Conservation (phyloP, 306 rosid genomes). For the Quercus alba region DNA sequence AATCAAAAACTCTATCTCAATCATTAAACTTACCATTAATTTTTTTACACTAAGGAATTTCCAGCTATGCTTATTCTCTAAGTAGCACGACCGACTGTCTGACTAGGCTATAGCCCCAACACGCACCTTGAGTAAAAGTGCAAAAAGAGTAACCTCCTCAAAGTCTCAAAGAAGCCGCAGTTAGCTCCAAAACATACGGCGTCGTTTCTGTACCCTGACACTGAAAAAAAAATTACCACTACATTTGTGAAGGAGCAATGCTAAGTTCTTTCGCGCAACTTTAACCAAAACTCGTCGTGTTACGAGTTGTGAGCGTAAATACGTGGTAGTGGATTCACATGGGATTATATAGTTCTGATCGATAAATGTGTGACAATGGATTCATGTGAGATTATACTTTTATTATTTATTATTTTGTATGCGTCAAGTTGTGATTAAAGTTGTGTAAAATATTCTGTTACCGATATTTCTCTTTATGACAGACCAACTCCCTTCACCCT, state of each 20-base stretch:
- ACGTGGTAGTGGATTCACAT: too few relatives aligned
- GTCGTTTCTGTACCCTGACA: not conserved
- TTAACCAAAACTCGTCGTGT: too few relatives aligned
- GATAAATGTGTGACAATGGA: too few relatives aligned
- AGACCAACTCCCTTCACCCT: not conserved
- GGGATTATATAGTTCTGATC: too few relatives aligned
- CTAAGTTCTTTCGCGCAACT: too few relatives aligned
- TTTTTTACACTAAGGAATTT: not conserved
- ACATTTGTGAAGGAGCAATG: too few relatives aligned
- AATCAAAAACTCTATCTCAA: not conserved
- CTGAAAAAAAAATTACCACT: too few relatives aligned
- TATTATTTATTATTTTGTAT: too few relatives aligned
- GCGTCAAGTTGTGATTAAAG: accelerated
- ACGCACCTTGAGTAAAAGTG: conserved; percentile 14
- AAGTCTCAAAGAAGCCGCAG: not conserved
- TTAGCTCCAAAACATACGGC: not conserved
- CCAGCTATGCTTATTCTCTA: not conserved
- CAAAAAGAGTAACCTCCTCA: not conserved
- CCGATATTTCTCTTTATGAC: too few relatives aligned
- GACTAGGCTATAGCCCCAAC: too few relatives aligned
- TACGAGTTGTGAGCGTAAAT: too few relatives aligned
- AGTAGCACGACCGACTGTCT: not conserved
- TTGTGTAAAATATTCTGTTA: too few relatives aligned
- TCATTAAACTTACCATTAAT: not conserved
- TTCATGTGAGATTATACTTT: accelerated